A percentile compares a stretch with the other conserved stretches of the same genome.
Conservation (phyloP, 73 alveolate genomes). For the Tetrahymena borealis region DNA sequence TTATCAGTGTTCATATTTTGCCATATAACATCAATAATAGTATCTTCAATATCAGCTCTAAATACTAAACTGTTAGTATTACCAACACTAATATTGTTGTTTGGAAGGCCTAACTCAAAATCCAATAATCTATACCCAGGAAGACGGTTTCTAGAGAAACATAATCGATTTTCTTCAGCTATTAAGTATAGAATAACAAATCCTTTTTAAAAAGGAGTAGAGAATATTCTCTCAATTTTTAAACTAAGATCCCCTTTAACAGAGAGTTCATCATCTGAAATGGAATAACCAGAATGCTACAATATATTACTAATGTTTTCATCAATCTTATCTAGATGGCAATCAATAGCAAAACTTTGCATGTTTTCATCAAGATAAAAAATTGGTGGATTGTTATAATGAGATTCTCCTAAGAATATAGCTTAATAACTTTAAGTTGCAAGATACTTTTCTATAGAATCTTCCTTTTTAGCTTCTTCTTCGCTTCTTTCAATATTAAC, state of each 20-base stretch:
- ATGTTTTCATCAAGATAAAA: background rate
- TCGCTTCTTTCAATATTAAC: background rate
- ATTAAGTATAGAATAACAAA: background rate
- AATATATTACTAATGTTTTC: background rate
- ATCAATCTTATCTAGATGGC: background rate
- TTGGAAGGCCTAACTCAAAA: background rate
- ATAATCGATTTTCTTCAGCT: background rate
- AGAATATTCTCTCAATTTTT: background rate
- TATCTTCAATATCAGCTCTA: background rate
- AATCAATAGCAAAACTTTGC: background rate
- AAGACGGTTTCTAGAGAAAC: background rate
- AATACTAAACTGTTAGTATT: background rate
- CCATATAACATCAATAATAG: background rate
- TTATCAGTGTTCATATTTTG: background rate
- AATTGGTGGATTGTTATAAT: background rate
- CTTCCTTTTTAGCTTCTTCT: background rate
- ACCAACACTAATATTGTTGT: background rate
- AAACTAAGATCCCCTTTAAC: background rate
- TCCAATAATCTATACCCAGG: background rate
- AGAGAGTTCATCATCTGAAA: background rate
- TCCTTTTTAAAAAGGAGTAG: background rate
- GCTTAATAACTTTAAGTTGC: background rate
- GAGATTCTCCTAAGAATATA: background rate
- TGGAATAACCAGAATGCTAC: background rate
- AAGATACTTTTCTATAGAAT: background rate